Evolutionary conservation across 2,329 filamentous ascomycete genomes (phyloP).

Genomic region (Orbilia javanica): DNA sequence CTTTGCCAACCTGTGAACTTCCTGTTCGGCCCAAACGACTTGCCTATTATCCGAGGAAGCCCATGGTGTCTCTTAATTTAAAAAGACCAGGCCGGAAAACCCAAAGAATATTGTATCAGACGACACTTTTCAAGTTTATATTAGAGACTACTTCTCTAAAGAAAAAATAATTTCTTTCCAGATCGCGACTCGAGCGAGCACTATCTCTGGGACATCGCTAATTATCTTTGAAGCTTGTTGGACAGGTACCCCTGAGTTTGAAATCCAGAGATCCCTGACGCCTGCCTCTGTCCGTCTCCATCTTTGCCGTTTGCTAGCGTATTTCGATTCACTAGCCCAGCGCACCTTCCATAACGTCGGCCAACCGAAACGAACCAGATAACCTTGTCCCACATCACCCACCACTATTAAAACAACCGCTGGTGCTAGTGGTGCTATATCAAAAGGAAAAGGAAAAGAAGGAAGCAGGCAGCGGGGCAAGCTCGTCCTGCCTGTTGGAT

Average conservation of each 20-base stretch:
- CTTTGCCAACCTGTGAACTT: constrained; percentile 42
- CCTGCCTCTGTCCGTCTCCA: constrained; percentile 47
- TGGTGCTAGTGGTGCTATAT: constrained; percentile 17
- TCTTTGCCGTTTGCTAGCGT: constrained; percentile 26
- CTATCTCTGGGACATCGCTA: constrained; percentile 57
- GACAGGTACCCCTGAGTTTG: constrained; percentile 59
- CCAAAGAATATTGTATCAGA: constrained; percentile 24
- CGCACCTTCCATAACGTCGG: constrained; percentile 53
- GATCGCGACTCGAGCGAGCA: constrained; percentile 42
- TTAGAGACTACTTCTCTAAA: neutral
- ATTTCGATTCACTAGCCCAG: constrained; percentile 9
- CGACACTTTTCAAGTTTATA: constrained; percentile 3
- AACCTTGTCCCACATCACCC: constrained; percentile 48
- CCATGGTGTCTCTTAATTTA: constrained; percentile 30
- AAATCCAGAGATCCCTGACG: constrained; percentile 35
- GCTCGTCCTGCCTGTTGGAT: constrained; percentile 57
- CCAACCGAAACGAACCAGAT: constrained; percentile 57
- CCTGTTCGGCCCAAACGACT: constrained; percentile 48
- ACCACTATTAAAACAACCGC: constrained; percentile 38
- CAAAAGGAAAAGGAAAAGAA: constrained; percentile 39
- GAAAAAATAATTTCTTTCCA: constrained; percentile 1
- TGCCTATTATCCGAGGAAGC: constrained; percentile 53
- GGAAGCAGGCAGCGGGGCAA: constrained; percentile 41
- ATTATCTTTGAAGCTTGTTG: constrained; percentile 50
- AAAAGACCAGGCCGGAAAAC: constrained; percentile 14